Evolutionary conservation across 176 grass and related monocot genomes (phyloP).

Genomic region (Triticum dicoccoides): DNA sequence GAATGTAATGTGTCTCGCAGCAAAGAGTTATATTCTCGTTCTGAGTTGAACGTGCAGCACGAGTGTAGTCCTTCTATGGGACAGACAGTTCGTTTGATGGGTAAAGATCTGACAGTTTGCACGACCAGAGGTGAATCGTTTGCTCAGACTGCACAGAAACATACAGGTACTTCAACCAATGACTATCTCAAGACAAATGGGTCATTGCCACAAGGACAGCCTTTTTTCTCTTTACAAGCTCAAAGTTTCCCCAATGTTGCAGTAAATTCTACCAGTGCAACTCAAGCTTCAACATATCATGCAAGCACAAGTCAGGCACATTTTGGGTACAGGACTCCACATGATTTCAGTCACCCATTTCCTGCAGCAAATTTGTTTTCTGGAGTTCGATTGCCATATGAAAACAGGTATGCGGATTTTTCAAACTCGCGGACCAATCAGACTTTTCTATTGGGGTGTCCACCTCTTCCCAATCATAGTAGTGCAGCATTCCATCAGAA

Average conservation of each 20-base stretch:
- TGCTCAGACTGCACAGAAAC: slow-evolving; percentile 15
- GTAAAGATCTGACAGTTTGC: slow-evolving; percentile 52
- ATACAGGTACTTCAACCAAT: slow-evolving; percentile 10
- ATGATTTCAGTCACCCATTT: slow-evolving; percentile 21
- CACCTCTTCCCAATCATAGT: slow-evolving; percentile 28
- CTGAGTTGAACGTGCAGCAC: slow-evolving; percentile 27
- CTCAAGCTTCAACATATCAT: slow-evolving; percentile 23
- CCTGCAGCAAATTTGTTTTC: slow-evolving; percentile 17
- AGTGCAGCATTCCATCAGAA: slow-evolving; percentile 30
- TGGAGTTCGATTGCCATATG: slow-evolving; percentile 24
- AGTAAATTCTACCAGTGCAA: slow-evolving; percentile 4
- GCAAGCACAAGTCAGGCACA: slow-evolving; percentile 19
- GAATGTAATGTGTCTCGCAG: slow-evolving; percentile 16
- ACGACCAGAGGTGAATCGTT: slow-evolving; percentile 17
- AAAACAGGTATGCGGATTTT: slow-evolving; percentile 10
- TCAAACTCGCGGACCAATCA: neutral
- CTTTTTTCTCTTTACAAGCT: slow-evolving; percentile 42
- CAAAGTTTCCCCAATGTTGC: slow-evolving; percentile 25
- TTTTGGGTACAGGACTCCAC: neutral
- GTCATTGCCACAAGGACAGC: slow-evolving; percentile 44
- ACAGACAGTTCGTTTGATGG: slow-evolving; percentile 66
- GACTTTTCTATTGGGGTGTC: slow-evolving; percentile 30
- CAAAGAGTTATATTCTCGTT: slow-evolving; percentile 5
- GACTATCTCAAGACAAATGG: slow-evolving; percentile 13
- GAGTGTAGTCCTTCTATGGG: slow-evolving; percentile 22